Evolutionary conservation across 1,139 yeast genomes (phyloP).

Genomic region (Oligophagozyma castellii): DNA sequence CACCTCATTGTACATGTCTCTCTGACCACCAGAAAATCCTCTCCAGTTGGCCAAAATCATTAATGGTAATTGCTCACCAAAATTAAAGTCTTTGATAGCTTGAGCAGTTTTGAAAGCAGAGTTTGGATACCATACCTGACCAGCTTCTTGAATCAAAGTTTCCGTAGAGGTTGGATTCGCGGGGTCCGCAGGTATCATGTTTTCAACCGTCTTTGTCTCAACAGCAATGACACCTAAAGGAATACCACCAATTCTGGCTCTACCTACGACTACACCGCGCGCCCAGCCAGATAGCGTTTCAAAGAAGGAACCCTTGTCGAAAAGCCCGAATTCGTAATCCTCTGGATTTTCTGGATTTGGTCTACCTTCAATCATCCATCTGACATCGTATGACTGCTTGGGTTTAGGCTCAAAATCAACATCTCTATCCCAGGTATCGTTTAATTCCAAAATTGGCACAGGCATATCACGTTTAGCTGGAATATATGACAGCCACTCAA

Average conservation of each 20-base stretch:
- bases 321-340: conserved; percentile 43
- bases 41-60: conserved; percentile 99
- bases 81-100: conserved; percentile 92
- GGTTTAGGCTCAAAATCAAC: conserved; percentile 67
- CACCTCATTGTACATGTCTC: conserved; percentile 98
- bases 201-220: conserved; percentile 81
- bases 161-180: conserved; percentile 95
- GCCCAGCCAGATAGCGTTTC: conserved; percentile 99
- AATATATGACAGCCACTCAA: conserved; percentile 92
- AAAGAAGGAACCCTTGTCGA: conserved; percentile 85
- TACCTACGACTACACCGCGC: conserved; percentile 93
- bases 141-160: conserved; percentile 81
- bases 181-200: conserved; percentile 90
- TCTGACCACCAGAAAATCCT: conserved; percentile 99
- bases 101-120: conserved; percentile 98
- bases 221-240: conserved; percentile 97
- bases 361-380: conserved; percentile 90
- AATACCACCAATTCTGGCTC: conserved; percentile 97
- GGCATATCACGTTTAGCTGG: conserved; percentile 88
- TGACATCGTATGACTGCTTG: conserved; percentile 72
- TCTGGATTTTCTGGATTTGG: conserved; percentile 59
- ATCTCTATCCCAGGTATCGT: conserved; percentile 87
- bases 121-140: conserved; percentile 99
- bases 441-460: conserved; percentile 75
- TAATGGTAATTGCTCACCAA: conserved; percentile 94